Base-by-base conservation (phyloP, 2,329 filamentous ascomycete genomes). In the Cordyceps cateniannulata region DNA sequence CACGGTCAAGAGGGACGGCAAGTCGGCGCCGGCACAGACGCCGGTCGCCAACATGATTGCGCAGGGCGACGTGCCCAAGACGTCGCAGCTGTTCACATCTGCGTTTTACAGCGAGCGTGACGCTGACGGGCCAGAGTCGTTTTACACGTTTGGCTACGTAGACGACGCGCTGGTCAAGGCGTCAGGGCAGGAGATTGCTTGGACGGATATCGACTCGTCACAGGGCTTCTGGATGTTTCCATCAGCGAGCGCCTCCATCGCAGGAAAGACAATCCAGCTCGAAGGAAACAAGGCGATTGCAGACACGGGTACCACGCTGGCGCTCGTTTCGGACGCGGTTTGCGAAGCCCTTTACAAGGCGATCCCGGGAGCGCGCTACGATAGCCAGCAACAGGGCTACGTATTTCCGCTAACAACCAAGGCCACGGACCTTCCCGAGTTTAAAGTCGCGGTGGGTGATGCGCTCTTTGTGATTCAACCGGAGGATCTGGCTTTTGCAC, bases 91-190 rank as follows among this genome's bases (percentile, higher is more conserved):
- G 44, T 89, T 93, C 74, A 90, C 88, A 0, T 87, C 86, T 25
- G 81, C 88, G 62, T 78, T 93, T 47, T 83, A 84, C 68, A 79
- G 82, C 64, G 77, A 68, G 47, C 63, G 67, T 18, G 64, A 70
- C 67, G 59, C 57, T 20, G 25, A 52, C 20, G 57, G 32, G 3
- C 48, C 57, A 7, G 27, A 60, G 65, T 63, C 54, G 4, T 57
- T 51, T 14, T 93, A 91, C 74, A 86, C 90, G 68, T 93, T 93
- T 67, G 90, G 90, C 63, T 80, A 73, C 66, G 85, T 93, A 67
- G 87, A 93, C 69, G 69, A 68, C 1, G 75, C 75, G 61, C 85
- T 88, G 66, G 89, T 88, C 71, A 77, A 71, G 2, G 88, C 88
- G 32, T 67, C 79, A 5, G 57, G 49, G 7, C 3, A n/a, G n/a